These are phyloP conservation scores for Claviceps paspali DNA, from an alignment of 2,329 filamentous ascomycete genomes.

Conservation along the genomic window DNA sequence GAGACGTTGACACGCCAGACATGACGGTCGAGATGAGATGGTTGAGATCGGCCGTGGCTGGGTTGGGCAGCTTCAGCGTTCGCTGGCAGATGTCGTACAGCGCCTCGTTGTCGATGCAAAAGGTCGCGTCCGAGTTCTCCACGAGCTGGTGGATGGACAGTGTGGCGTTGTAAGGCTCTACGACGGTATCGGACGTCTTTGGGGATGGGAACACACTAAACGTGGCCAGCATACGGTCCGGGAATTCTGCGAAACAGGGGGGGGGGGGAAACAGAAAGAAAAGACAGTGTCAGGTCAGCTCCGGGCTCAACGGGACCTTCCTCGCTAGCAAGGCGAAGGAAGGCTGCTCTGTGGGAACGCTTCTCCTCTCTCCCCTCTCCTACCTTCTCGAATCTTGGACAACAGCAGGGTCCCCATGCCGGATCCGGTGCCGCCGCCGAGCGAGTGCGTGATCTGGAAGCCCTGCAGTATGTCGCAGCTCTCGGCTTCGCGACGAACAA, in stretches of 20 bases:
- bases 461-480: conserved; percentile 98
- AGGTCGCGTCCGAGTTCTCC: conserved; percentile 99
- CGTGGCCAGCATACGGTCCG: conserved; percentile 99
- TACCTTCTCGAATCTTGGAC: conserved; percentile 89
- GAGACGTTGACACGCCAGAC: conserved; percentile 95
- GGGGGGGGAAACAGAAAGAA: too few species aligned
- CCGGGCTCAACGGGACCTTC: too few species aligned
- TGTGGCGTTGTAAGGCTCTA: conserved; percentile 99
- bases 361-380: too few species aligned
- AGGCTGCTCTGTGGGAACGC: too few species aligned
- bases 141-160: conserved; percentile 98
- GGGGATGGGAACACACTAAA: conserved; percentile 97
- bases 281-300: too few species aligned
- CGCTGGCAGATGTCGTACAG: conserved; percentile 99
- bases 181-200: conserved; percentile 98
- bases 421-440: conserved; percentile 98
- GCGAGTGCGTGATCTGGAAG: conserved; percentile 99
- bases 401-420: conserved; percentile 99
- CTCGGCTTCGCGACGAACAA: conserved; percentile 95
- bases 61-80: conserved; percentile 95
- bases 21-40: conserved; percentile 98
- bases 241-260: conserved; percentile 52
- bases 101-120: conserved; percentile 99
- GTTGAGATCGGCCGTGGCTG: conserved; percentile 97
- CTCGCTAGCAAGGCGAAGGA: too few species aligned